These are phyloP conservation scores for Fusarium nurragi DNA, from an alignment of 2,329 filamentous ascomycete species.

Conservation along the genomic window DNA sequence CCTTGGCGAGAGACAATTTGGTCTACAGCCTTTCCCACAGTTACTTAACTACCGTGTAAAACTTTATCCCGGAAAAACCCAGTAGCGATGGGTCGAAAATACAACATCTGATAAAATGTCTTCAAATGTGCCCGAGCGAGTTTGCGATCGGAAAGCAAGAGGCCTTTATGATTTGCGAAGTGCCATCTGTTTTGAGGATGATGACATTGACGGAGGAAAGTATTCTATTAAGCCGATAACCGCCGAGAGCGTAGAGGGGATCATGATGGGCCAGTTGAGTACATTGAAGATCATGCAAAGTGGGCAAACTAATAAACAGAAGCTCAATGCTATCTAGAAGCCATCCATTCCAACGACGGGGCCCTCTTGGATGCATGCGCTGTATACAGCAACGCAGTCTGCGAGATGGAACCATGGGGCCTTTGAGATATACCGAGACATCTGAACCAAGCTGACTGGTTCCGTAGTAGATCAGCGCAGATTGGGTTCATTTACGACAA, in stretches of 20 bases:
- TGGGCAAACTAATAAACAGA: slow-evolving; percentile 4
- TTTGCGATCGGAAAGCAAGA: slow-evolving; percentile 32
- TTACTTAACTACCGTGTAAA: too few relatives aligned
- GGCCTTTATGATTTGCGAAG: slow-evolving; percentile 34
- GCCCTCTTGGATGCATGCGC: slow-evolving; percentile 22
- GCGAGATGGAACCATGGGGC: slow-evolving; percentile 3
- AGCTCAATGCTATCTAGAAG: not conserved
- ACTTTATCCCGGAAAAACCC: too few relatives aligned
- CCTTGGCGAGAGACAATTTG: too few relatives aligned
- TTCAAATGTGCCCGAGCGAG: too few relatives aligned
- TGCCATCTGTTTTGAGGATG: slow-evolving; percentile 31
- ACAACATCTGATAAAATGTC: too few relatives aligned
- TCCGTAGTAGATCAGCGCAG: slow-evolving; percentile 25
- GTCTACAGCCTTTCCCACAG: too few relatives aligned
- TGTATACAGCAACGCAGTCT: slow-evolving; percentile 20
- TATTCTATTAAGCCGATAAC: slow-evolving; percentile 24
- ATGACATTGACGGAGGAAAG: slow-evolving; percentile 34
- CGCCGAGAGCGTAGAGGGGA: slow-evolving; percentile 23
- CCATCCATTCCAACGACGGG: not conserved
- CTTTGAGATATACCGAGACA: rapidly evolving
- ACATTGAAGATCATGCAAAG: slow-evolving; percentile 5
- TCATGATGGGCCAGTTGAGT: slow-evolving; percentile 8
- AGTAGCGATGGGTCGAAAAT: too few relatives aligned
- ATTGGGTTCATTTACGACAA: slow-evolving; percentile 61
- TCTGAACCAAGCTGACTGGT: not conserved